Evolutionary conservation across 176 grass and related monocot species (phyloP).

Genomic region (Panicum miliaceum): DNA sequence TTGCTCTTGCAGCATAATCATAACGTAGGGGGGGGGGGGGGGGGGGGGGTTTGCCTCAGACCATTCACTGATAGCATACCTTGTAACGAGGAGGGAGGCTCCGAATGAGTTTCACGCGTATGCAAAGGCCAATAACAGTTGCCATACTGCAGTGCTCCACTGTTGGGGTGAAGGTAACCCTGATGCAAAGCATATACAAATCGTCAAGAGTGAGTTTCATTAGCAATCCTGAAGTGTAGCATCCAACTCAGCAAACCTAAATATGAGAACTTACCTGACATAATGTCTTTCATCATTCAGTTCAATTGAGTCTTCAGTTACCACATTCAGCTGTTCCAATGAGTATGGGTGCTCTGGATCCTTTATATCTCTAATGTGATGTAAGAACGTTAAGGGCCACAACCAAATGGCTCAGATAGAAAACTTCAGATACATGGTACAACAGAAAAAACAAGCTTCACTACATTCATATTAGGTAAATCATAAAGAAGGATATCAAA

Average conservation of each 20-base stretch:
- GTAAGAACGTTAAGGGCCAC: conserved; percentile 69
- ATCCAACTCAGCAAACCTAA: not conserved
- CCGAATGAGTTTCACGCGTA: conserved; percentile 84
- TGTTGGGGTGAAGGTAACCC: conserved; percentile 93
- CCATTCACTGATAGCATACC: conserved; percentile 41
- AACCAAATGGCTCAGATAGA: conserved; percentile 31
- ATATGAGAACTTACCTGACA: conserved; percentile 64
- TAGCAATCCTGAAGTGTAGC: not conserved
- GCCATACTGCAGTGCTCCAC: conserved; percentile 97
- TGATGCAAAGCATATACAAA: conserved; percentile 40
- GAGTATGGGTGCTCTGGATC: conserved; percentile 96
- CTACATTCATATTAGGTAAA: conserved; percentile 1
- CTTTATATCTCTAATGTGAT: conserved; percentile 99
- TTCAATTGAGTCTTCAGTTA: conserved; percentile 78
- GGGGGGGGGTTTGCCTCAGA: not conserved
- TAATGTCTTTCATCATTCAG: conserved; percentile 62
- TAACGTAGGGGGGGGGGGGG: no score
- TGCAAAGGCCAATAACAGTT: conserved; percentile 92
- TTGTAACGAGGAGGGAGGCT: conserved; percentile 94
- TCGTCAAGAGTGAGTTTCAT: not conserved
- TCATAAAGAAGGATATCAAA: conserved; percentile 78
- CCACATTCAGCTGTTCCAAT: conserved; percentile 90
- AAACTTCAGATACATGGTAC: conserved; percentile 6
- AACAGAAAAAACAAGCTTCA: conserved; percentile 20
- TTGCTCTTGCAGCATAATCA: conserved; percentile 1